Conservation (phyloP, 257 asterid genomes). For the Salvia miltiorrhiza region DNA sequence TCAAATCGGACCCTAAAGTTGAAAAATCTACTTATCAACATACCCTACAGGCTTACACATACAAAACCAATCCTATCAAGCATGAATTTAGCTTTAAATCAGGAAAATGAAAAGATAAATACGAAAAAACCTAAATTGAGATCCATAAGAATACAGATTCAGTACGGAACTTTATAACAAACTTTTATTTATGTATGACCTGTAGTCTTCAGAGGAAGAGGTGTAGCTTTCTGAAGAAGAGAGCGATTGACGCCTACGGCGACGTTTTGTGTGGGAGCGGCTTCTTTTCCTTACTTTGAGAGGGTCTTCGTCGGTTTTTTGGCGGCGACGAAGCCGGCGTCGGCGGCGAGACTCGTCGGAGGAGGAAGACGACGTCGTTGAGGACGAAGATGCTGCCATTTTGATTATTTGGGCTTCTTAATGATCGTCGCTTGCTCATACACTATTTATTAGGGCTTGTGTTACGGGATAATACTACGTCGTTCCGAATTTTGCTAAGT, state of each 20-base stretch:
- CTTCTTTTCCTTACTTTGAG: conserved; percentile 63
- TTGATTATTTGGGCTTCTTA: conserved; percentile 10
- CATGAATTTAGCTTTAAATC: conserved; percentile 1
- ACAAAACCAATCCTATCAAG: background rate
- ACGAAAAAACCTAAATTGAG: conserved; percentile 6
- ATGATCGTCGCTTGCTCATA: background rate
- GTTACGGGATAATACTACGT: background rate
- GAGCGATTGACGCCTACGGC: conserved; percentile 59
- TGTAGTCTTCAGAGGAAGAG: conserved; percentile 62
- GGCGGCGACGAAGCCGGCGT: conserved; percentile 43
- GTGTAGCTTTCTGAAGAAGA: conserved; percentile 61
- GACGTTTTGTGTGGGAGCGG: conserved; percentile 65
- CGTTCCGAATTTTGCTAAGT: no score
- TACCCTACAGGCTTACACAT: background rate
- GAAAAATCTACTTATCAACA: background rate
- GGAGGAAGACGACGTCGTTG: conserved; percentile 45
- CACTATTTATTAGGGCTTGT: background rate
- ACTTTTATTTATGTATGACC: conserved; percentile 30
- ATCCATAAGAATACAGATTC: background rate
- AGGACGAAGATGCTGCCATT: conserved; percentile 69
- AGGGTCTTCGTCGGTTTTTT: conserved; percentile 39
- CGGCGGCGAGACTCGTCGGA: conserved; percentile 53
- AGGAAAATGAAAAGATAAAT: background rate
- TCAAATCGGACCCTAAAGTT: background rate
- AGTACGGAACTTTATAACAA: background rate